A percentile compares a stretch with the other conserved stretches of the same genome.
phyloP scores from a whole-genome alignment of 495 filamentous ascomycete genomes.

The Rostrohypoxylon terebratum region DNA sequence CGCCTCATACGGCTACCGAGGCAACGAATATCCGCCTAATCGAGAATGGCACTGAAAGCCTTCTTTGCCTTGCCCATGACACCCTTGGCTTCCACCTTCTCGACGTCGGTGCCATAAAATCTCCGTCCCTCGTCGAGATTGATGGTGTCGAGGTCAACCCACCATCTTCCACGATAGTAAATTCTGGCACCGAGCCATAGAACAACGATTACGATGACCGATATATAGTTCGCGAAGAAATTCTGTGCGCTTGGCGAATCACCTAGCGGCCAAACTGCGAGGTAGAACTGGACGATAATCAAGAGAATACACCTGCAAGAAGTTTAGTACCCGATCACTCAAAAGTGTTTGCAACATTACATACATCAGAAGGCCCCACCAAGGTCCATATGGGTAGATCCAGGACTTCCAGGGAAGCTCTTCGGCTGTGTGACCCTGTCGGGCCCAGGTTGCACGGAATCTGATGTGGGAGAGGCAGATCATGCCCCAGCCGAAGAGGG shows the following conservation, averaged over 20 bases:
- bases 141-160: constrained; percentile 67
- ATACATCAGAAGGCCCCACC: constrained; percentile 62
- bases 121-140: constrained; percentile 59
- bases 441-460: constrained; percentile 66
- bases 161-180: constrained; percentile 66
- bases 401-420: constrained; percentile 56
- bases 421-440: constrained; percentile 60
- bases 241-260: constrained; percentile 52
- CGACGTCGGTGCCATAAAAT: constrained; percentile 56
- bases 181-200: constrained; percentile 50
- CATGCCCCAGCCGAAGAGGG: constrained; percentile 80
- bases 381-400: constrained; percentile 69
- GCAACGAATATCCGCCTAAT: not conserved
- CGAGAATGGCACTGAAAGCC: constrained; percentile 26
- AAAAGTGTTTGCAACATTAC: too few relatives aligned
- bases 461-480: constrained; percentile 76
- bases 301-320: constrained; percentile 56
- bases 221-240: constrained; percentile 72
- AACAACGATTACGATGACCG: constrained; percentile 64
- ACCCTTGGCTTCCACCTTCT: constrained; percentile 38
- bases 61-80: constrained; percentile 30
- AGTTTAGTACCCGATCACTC: too few relatives aligned
- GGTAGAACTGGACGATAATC: constrained; percentile 65
- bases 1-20: not conserved
- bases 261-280: constrained; percentile 67